phyloP scores from a whole-genome alignment of 306 rosid species.

The Herpetospermum pedunculosum region DNA sequence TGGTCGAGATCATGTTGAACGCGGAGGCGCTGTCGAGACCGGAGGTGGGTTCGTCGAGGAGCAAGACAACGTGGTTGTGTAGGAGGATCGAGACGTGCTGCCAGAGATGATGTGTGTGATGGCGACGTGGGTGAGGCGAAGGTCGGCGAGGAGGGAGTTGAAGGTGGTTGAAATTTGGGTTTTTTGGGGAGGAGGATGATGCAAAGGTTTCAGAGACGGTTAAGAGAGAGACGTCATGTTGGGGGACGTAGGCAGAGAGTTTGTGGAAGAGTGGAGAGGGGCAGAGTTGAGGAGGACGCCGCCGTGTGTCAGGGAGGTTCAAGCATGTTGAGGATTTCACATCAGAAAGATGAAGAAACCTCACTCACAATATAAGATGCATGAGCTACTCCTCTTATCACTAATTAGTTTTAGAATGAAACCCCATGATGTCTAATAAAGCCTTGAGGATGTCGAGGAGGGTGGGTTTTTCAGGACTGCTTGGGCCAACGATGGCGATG shows the following conservation, averaged over 20 bases:
- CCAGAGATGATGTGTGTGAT: conserved; percentile 41
- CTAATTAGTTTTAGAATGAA: no score
- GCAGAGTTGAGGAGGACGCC: conserved; percentile 53
- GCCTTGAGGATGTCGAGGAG: conserved; percentile 85
- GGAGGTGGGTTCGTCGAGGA: conserved; percentile 94
- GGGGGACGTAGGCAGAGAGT: conserved; percentile 91
- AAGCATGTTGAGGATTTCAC: no score
- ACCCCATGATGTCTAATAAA: no score
- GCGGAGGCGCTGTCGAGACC: conserved; percentile 81
- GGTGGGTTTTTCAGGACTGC: conserved; percentile 90
- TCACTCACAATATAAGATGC: no score
- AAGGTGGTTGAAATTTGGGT: conserved; percentile 27
- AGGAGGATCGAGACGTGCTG: conserved; percentile 79
- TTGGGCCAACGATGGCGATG: conserved; percentile 84
- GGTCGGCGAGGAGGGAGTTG: conserved; percentile 46
- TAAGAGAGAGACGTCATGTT: conserved; percentile 64
- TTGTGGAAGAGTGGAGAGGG: conserved; percentile 58
- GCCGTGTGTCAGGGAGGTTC: conserved; percentile 54
- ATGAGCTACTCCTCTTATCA: no score
- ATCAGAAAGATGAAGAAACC: no score
- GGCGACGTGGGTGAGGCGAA: conserved; percentile 48
- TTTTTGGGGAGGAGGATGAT: conserved; percentile 51
- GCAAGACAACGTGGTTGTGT: conserved; percentile 65
- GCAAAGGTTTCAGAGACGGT: conserved; percentile 77
- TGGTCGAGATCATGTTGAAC: conserved; percentile 64